Evolutionary conservation across 805 yeast genomes (phyloP).

Genomic region (Candida pseudofarinosa): DNA sequence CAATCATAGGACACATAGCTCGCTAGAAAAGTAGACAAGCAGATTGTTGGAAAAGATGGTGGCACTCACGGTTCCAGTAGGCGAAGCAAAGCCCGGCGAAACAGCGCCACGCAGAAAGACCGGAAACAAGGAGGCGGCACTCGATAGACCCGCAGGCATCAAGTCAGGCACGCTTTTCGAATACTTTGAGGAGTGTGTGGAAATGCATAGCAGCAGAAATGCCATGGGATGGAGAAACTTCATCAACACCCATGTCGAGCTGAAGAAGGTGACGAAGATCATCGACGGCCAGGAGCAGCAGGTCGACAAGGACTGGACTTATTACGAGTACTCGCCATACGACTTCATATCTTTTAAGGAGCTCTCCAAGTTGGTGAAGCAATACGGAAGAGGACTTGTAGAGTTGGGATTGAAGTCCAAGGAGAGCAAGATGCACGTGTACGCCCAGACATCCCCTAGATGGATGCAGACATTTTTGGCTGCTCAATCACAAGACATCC

Average conservation of each 20-base stretch:
- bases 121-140: slow-evolving; percentile 45
- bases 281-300: slow-evolving; percentile 71
- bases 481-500: slow-evolving; percentile 70
- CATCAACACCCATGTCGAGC: slow-evolving; percentile 70
- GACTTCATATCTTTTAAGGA: slow-evolving; percentile 60
- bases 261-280: slow-evolving; percentile 65
- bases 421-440: slow-evolving; percentile 70
- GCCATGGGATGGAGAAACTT: slow-evolving; percentile 80
- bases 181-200: slow-evolving; percentile 57
- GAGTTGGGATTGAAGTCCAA: slow-evolving; percentile 66
- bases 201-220: slow-evolving; percentile 47
- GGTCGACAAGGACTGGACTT: slow-evolving; percentile 85
- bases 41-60: too few relatives aligned
- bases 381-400: slow-evolving; percentile 71
- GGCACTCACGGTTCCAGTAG: slow-evolving; percentile 53
- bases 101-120: slow-evolving; percentile 77
- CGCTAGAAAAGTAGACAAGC: too few relatives aligned
- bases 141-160: slow-evolving; percentile 59
- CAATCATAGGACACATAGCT: too few relatives aligned
- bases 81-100: slow-evolving; percentile 69
- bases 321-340: slow-evolving; percentile 74
- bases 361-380: slow-evolving; percentile 44
- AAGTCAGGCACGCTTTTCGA: slow-evolving; percentile 70
- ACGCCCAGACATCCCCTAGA: slow-evolving; percentile 79
- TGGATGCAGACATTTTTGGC: slow-evolving; percentile 91